A percentile compares a stretch with the other conserved stretches of the same genome.
These are phyloP conservation scores for Linnemannia zychae DNA, from an alignment of 192 early-diverging fungal species.

Conservation along the genomic window DNA sequence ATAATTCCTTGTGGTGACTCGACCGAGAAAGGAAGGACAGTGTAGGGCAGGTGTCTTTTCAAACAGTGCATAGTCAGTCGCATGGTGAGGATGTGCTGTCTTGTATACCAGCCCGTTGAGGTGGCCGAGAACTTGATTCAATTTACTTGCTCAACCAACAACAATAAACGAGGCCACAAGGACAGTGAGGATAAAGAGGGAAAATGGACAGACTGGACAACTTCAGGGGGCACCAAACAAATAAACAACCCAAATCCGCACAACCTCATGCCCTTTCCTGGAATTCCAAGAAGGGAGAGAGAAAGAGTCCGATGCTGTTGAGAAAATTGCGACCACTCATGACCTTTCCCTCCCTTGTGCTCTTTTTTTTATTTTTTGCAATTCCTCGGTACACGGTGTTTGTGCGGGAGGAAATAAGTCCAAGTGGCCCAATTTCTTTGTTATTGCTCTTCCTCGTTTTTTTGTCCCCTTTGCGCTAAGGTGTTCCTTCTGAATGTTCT, in stretches of 20 bases:
- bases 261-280: not conserved
- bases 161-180: not conserved
- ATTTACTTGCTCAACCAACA: not conserved
- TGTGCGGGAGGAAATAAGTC: not conserved
- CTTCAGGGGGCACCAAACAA: not conserved
- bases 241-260: not conserved
- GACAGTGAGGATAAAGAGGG: not conserved
- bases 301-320: not conserved
- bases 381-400: not conserved
- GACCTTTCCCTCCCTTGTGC: not conserved
- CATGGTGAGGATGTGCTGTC: not conserved
- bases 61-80: no score
- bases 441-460: not conserved
- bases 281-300: not conserved
- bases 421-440: constrained; percentile 5
- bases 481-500: constrained; percentile 31
- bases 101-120: not conserved
- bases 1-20: not conserved
- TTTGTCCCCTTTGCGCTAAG: not conserved
- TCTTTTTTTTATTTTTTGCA: not conserved
- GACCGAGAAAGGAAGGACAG: no score
- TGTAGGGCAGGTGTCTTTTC: no score
- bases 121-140: not conserved
- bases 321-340: not conserved
- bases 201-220: not conserved